Evolutionary conservation across 805 yeast genomes (phyloP).

Genomic region (Kuraishia borneana): DNA sequence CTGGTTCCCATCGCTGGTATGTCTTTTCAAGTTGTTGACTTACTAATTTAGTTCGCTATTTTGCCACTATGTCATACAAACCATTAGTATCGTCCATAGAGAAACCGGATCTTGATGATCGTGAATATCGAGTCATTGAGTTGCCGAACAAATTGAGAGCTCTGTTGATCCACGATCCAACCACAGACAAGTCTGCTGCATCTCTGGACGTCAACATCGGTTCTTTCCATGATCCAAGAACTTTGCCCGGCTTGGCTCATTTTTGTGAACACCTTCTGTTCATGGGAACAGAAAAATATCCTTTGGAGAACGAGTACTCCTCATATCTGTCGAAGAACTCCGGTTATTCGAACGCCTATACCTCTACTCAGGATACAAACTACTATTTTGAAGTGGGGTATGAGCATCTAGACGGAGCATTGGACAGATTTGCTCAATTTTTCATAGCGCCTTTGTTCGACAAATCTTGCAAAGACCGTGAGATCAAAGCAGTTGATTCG

Average conservation of each 20-base stretch:
- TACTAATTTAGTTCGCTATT: neutral
- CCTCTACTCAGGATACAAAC: slow-evolving; percentile 81
- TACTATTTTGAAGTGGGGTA: slow-evolving; percentile 80
- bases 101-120: slow-evolving; percentile 56
- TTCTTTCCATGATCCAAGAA: slow-evolving; percentile 55
- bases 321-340: slow-evolving; percentile 73
- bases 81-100: slow-evolving; percentile 6
- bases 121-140: slow-evolving; percentile 58
- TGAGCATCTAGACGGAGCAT: slow-evolving; percentile 71
- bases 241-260: slow-evolving; percentile 68
- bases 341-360: slow-evolving; percentile 87
- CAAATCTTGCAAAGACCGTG: slow-evolving; percentile 72
- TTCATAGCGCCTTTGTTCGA: slow-evolving; percentile 77
- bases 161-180: slow-evolving; percentile 54
- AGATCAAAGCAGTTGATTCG: slow-evolving; percentile 88
- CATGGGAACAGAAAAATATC: slow-evolving; percentile 73
- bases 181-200: slow-evolving; percentile 69
- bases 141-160: slow-evolving; percentile 49
- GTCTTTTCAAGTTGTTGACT: too few relatives aligned
- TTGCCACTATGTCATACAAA: slow-evolving; percentile 1
- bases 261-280: slow-evolving; percentile 65
- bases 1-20: too few relatives aligned
- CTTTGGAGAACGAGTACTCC: slow-evolving; percentile 63
- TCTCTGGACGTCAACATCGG: slow-evolving; percentile 74
- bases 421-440: slow-evolving; percentile 89